A percentile compares a stretch with the other conserved stretches of the same genome.
These are phyloP conservation scores for Neopestalotiopsis rosae DNA, from an alignment of 2,329 filamentous ascomycete genomes.

Conservation along the genomic window DNA sequence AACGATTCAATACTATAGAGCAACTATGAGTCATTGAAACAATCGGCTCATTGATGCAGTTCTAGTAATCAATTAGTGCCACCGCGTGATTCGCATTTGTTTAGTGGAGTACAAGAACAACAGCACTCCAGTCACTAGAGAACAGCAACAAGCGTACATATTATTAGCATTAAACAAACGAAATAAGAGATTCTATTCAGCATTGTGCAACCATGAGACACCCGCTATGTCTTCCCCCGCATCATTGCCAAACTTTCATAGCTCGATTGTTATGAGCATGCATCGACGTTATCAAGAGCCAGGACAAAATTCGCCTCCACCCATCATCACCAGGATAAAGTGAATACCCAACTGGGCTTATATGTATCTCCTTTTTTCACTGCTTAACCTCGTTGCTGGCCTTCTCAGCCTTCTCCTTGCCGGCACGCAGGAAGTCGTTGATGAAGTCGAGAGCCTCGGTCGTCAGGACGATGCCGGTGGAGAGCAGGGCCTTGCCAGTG, in stretches of 20 bases:
- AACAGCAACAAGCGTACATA: neutral
- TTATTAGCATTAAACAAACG: neutral
- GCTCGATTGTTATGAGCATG: neutral
- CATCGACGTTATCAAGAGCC: conserved; percentile 1
- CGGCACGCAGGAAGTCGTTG: conserved; percentile 60
- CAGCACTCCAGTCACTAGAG: neutral
- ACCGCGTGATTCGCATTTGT: no score
- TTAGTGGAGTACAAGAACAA: no score
- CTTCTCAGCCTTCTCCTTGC: conserved; percentile 67
- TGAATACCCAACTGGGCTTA: neutral
- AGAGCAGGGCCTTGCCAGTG: conserved; percentile 72
- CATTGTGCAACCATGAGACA: conserved; percentile 4
- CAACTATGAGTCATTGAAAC: no score
- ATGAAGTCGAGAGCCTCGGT: conserved; percentile 69
- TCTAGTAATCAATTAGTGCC: no score
- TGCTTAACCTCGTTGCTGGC: conserved; percentile 53
- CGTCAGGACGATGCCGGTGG: conserved; percentile 70
- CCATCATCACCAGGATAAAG: no score
- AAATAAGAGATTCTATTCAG: conserved; percentile 12
- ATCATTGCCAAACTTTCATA: neutral
- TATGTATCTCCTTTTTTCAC: neutral
- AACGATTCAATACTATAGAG: no score
- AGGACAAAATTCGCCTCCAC: neutral
- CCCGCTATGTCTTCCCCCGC: neutral
- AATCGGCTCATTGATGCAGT: no score